These are phyloP conservation scores for Hysterangium stoloniferum DNA, from an alignment of 768 basidiomycete genomes.

Conservation along the genomic window DNA sequence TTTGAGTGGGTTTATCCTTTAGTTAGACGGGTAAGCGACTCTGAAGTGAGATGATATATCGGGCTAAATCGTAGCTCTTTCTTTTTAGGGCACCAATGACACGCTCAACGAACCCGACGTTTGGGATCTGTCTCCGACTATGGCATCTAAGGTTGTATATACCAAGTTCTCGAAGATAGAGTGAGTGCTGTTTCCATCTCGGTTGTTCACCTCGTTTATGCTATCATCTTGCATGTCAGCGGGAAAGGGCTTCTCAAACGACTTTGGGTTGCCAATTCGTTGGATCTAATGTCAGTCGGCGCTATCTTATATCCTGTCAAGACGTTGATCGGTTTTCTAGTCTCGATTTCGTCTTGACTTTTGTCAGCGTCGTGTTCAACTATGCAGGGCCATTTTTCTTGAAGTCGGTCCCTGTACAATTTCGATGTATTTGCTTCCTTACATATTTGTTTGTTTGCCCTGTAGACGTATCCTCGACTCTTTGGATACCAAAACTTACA, in stretches of 20 bases:
- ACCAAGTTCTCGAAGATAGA: constrained; percentile 33
- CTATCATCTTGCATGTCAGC: constrained; percentile 9
- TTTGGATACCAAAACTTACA: constrained; percentile 37
- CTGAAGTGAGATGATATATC: background rate
- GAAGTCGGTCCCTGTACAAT: constrained; percentile 39
- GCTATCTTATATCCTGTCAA: background rate
- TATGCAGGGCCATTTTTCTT: constrained; percentile 83
- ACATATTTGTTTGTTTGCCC: constrained; percentile 1
- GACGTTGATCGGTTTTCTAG: constrained; percentile 21
- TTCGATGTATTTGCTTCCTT: background rate
- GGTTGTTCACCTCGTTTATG: background rate
- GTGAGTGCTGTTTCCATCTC: constrained; percentile 16
- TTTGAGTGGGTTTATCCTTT: constrained; percentile 69
- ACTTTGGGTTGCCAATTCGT: constrained; percentile 38
- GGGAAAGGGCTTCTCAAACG: constrained; percentile 34
- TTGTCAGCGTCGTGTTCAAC: constrained; percentile 63
- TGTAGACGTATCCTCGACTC: constrained; percentile 46
- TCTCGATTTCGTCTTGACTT: constrained; percentile 60
- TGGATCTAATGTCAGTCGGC: constrained; percentile 32
- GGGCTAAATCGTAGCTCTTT: background rate
- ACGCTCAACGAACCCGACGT: constrained; percentile 68
- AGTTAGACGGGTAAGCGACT: constrained; percentile 36
- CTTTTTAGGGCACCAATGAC: constrained; percentile 33
- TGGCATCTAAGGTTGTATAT: constrained; percentile 61
- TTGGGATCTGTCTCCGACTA: constrained; percentile 60